Evolutionary conservation across 352 stramenopile genomes (phyloP), one percentile per base, ranked within the genome.

Genomic region (Blastocystis sp.): DNA sequence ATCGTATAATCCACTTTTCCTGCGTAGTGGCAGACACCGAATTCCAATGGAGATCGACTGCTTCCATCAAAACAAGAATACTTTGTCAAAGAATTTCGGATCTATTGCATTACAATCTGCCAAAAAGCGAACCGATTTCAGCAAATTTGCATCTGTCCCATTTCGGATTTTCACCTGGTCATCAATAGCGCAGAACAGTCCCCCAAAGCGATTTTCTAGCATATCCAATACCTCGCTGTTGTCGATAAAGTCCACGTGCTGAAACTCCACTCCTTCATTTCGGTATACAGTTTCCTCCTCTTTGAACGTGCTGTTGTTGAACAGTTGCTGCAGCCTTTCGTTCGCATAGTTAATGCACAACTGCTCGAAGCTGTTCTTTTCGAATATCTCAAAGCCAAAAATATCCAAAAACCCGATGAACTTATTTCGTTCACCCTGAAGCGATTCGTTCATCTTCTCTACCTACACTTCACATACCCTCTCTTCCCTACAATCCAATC

Each of bases 11-110:
- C 96, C 62, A 98, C 96, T 1, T 94, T 91, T 20, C 96, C 96
- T 1, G 96, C 96, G 91, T 98, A 98, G 92, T 98, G 96, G 63
- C 96, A 95, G 75, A 98, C 93, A 76, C 96, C 96, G 79, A 98
- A 98, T 91, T 96, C 87, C 30, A 76, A 90, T 24, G 59, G 39
- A 24, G 64, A 62, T 20, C 34, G 47, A 47, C 34, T 64, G 26
- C 34, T 79, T 34, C 90, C 90, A 34, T 85, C 73, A 45, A 85
- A 85, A 18, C 73, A 85, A 13, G 26, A 41, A 16, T 85, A 85
- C 30, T 85, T 85, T 6, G 73, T 66, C n/a, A 85, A 37, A 1
- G 73, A 69, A 43, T 66, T 85, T 47, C 45, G 54, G 30, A 85
- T 47, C 73, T 85, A 65, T 13, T 9, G 11, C 30, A 34, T 85